Conservation (phyloP, 768 basidiomycete species). For the Clathrus columnatus region DNA sequence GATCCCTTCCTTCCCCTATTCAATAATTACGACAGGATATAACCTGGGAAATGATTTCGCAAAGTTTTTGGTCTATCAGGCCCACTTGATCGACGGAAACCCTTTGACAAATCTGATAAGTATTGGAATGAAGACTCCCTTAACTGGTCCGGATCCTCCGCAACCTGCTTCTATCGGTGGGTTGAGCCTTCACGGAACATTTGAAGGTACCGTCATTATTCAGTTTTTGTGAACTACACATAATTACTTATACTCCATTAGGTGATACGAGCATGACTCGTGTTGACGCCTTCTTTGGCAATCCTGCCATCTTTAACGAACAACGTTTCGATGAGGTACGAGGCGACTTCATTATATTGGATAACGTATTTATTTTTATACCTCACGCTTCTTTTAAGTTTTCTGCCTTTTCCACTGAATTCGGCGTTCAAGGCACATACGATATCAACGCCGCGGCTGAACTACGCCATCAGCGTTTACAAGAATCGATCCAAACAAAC, state of each 20-base stretch:
- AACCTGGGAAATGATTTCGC: constrained; percentile 7
- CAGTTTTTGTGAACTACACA: not conserved
- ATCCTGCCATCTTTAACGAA: constrained; percentile 5
- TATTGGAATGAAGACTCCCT: constrained; percentile 1
- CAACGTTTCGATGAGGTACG: constrained; percentile 4
- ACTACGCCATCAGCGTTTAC: constrained; percentile 1
- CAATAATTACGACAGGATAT: not conserved
- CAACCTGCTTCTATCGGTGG: constrained; percentile 5
- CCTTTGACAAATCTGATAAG: constrained; percentile 9
- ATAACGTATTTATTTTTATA: not conserved
- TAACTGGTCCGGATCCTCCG: not conserved
- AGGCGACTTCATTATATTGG: not conserved
- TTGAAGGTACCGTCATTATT: constrained; percentile 3
- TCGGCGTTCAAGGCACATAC: not conserved
- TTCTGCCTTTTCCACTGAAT: not conserved
- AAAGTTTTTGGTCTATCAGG: constrained; percentile 3
- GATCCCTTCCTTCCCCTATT: not conserved
- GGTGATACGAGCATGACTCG: constrained; percentile 11
- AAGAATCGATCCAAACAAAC: constrained; percentile 9
- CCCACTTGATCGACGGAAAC: constrained; percentile 9
- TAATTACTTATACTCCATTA: not conserved
- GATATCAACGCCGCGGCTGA: constrained; percentile 3
- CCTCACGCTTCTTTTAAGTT: not conserved
- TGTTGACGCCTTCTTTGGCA: constrained; percentile 8
- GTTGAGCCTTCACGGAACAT: constrained; percentile 5